These are phyloP conservation scores for Talaromyces funiculosus DNA, from an alignment of 2,329 filamentous ascomycete species.

Conservation along the genomic window DNA sequence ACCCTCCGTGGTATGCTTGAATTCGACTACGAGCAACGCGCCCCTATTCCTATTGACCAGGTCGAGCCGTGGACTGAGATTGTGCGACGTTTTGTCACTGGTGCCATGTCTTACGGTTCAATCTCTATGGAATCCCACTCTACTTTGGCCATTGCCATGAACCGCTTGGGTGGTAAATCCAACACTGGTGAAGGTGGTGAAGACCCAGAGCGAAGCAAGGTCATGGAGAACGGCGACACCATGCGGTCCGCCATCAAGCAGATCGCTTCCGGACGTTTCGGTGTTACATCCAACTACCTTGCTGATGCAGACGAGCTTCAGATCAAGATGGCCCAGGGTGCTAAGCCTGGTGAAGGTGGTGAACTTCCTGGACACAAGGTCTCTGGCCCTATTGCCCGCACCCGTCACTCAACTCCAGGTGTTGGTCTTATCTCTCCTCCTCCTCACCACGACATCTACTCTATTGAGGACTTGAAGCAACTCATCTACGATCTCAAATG, in stretches of 20 bases:
- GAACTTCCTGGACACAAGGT: constrained; percentile 97
- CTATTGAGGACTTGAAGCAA: constrained; percentile 96
- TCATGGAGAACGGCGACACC: constrained; percentile 85
- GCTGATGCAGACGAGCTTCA: constrained; percentile 94
- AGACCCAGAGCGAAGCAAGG: constrained; percentile 81
- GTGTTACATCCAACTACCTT: constrained; percentile 90
- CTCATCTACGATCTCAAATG: constrained; percentile 97
- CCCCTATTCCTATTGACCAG: constrained; percentile 85
- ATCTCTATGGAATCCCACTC: constrained; percentile 99
- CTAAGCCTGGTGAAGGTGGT: constrained; percentile 95
- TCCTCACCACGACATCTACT: constrained; percentile 97
- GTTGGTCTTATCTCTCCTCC: constrained; percentile 94
- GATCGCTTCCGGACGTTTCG: constrained; percentile 90
- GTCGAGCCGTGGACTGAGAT: constrained; percentile 98
- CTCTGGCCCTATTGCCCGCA: constrained; percentile 86
- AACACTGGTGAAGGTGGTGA: constrained; percentile 98
- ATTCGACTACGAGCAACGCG: constrained; percentile 86
- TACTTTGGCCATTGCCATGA: constrained; percentile 93
- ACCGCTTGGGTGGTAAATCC: constrained; percentile 89
- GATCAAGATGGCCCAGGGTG: constrained; percentile 99
- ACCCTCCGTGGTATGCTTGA: constrained; percentile 90
- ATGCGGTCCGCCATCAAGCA: constrained; percentile 98
- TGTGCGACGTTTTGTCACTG: constrained; percentile 90
- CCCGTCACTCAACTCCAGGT: constrained; percentile 90
- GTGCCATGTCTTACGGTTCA: constrained; percentile 97